phyloP scores from a whole-genome alignment of 768 basidiomycete genomes.

The Kwoniella newhampshirensis region DNA sequence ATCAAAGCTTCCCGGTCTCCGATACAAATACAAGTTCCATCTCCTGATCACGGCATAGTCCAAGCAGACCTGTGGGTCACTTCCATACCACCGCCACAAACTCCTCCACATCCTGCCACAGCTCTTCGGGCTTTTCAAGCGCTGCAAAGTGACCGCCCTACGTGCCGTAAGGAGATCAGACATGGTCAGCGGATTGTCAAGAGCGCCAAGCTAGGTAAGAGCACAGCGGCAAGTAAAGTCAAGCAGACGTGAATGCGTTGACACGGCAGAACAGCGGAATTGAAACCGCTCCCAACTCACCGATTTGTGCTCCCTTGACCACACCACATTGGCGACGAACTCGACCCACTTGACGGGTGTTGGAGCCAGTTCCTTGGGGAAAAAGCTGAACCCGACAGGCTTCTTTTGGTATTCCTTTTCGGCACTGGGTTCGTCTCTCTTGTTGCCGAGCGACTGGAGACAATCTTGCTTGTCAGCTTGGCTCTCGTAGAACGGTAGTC shows the following conservation, averaged over 20 bases:
- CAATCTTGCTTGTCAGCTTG: too few species aligned
- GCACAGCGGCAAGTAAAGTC: too few species aligned
- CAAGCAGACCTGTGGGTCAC: too few species aligned
- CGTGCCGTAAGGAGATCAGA: neutral
- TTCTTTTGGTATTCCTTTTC: conserved; percentile 20
- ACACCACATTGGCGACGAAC: conserved; percentile 43
- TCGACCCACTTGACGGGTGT: conserved; percentile 45
- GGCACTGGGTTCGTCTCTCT: conserved; percentile 4
- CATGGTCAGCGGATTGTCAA: too few species aligned
- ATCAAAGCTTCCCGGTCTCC: too few species aligned
- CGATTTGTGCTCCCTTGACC: conserved; percentile 45
- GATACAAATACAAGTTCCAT: too few species aligned
- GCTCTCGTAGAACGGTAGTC: too few species aligned
- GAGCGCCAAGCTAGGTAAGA: too few species aligned
- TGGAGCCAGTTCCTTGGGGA: conserved; percentile 47
- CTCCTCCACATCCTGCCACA: conserved; percentile 48
- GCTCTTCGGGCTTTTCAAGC: conserved; percentile 44
- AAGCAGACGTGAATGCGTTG: neutral
- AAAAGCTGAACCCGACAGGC: conserved; percentile 47
- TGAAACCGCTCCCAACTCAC: conserved; percentile 39
- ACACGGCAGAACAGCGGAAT: neutral
- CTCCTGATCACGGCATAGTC: too few species aligned
- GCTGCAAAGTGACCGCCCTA: conserved; percentile 54
- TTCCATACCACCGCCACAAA: conserved; percentile 48
- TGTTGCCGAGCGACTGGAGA: conserved; percentile 3